Evolutionary conservation across 2,329 filamentous ascomycete genomes (phyloP), one percentile per base, ranked within the genome.

Genomic region (Arthrinium puccinioides): DNA sequence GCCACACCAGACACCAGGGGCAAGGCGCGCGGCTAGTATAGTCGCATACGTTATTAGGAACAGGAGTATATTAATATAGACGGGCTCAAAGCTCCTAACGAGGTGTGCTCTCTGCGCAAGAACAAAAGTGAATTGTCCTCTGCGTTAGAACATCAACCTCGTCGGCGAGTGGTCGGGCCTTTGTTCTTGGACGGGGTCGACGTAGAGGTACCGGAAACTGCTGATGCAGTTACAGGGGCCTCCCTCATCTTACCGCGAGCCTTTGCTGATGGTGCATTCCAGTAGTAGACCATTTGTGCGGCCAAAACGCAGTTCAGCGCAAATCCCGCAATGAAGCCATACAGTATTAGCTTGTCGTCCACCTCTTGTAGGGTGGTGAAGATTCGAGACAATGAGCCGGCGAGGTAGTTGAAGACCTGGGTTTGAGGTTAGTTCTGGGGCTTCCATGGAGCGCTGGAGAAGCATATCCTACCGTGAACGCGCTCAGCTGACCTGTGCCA

Each of bases 301-400:
- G 89, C 89, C 40, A 98, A 72, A 39, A 98, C 74, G 40, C 81
- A 71, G 63, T 98, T 98, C 51, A 98, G 76, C n/a, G 71, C 66
- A 59, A 96, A 96, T 20, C 88, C 92, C 7, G 88, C 87, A 38
- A 97, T 67, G 70, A 94, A 97, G 35, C 89, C 85, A 65, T 94
- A 97, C 19, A 98, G 75, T 53, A 98, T 97, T 41, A 97, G 73
- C 64, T 89, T 89, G 63, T 98, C 92, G 60, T 94, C 85, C 42
- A 98, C 92, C 69, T 98, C 92, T 57, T 97, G 89, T 40, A 98
- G 70, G 8, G 94, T 98, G 21, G 92, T 98, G 64, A 96, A 98
- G 67, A 98, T 94, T 57, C 92, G 85, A 19, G 87, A 86, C 41
- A 97, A 77, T 29, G 88, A 95, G 26, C 94, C 92, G 51, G 82